A percentile compares a stretch with the other conserved stretches of the same genome.
Conservation (phyloP, 257 asterid species). For the Fraxinus americana region DNA sequence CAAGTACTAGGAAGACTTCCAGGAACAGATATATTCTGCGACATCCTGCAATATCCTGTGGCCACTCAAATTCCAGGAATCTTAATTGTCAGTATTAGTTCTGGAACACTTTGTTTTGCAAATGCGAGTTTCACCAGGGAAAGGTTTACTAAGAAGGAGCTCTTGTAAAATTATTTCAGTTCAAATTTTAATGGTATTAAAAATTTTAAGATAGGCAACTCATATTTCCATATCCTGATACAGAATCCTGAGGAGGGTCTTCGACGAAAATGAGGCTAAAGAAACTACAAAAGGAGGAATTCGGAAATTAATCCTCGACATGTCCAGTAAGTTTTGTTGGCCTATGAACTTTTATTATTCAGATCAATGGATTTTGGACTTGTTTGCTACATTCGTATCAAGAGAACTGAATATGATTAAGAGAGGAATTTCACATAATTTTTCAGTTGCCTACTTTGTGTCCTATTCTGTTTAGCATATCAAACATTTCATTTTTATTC, state of each 20-base stretch:
- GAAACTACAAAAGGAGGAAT: slow-evolving; percentile 39
- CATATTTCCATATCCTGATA: neutral
- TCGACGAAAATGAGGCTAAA: slow-evolving; percentile 30
- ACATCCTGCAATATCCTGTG: slow-evolving; percentile 50
- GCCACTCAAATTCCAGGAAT: slow-evolving; percentile 56
- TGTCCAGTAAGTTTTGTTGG: slow-evolving; percentile 57
- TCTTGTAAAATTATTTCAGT: neutral
- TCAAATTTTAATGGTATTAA: neutral
- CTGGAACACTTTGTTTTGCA: slow-evolving; percentile 69
- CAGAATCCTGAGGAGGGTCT: slow-evolving; percentile 56
- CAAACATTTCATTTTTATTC: neutral
- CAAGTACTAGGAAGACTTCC: slow-evolving; percentile 70
- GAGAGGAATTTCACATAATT: too few relatives aligned
- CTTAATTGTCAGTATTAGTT: slow-evolving; percentile 50
- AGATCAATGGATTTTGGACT: neutral
- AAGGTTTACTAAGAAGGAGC: slow-evolving; percentile 41
- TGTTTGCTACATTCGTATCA: neutral
- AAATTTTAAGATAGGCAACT: neutral
- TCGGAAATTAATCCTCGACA: slow-evolving; percentile 61
- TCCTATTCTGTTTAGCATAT: neutral
- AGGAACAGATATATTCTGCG: slow-evolving; percentile 62
- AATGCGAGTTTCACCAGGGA: slow-evolving; percentile 69
- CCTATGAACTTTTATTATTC: neutral
- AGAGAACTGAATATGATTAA: too few relatives aligned
- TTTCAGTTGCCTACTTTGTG: too few relatives aligned